phyloP scores from a whole-genome alignment of 129 eudicot genomes.

The Pittosporum tobira region DNA sequence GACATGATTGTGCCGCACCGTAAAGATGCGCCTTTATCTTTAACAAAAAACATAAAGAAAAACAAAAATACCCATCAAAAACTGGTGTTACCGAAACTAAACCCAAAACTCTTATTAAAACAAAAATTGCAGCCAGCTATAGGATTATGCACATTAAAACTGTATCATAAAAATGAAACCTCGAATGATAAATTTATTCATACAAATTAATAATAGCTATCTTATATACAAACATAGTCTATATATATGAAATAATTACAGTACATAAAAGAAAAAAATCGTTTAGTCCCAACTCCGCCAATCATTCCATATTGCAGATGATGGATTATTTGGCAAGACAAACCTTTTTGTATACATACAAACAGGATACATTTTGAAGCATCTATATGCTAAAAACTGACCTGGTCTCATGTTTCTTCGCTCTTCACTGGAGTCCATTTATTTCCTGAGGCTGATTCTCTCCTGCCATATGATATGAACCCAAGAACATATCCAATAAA shows the following conservation, averaged over 20 bases:
- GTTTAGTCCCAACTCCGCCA: background rate
- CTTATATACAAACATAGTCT: background rate
- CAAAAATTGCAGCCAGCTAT: background rate
- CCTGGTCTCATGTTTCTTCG: constrained; percentile 33
- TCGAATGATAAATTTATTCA: background rate
- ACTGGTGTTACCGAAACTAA: no score
- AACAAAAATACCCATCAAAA: no score
- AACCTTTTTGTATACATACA: background rate
- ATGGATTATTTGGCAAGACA: background rate
- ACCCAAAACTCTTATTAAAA: no score
- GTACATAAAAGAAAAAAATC: background rate
- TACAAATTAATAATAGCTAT: background rate
- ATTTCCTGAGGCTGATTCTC: constrained; percentile 22
- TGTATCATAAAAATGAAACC: background rate
- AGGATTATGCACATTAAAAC: background rate
- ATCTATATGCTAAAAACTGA: background rate
- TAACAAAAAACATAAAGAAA: no score
- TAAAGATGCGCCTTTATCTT: no score
- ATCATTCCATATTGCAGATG: background rate
- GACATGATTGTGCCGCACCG: no score
- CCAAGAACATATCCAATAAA: constrained; percentile 72
- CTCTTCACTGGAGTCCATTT: constrained; percentile 69
- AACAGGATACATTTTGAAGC: background rate
- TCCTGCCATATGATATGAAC: constrained; percentile 42
- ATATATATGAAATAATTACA: background rate